Percentiles rank a stretch among this genome's conserved stretches.
phyloP scores from a whole-genome alignment of 139 green algal genomes.

The Asterochloris erici region DNA sequence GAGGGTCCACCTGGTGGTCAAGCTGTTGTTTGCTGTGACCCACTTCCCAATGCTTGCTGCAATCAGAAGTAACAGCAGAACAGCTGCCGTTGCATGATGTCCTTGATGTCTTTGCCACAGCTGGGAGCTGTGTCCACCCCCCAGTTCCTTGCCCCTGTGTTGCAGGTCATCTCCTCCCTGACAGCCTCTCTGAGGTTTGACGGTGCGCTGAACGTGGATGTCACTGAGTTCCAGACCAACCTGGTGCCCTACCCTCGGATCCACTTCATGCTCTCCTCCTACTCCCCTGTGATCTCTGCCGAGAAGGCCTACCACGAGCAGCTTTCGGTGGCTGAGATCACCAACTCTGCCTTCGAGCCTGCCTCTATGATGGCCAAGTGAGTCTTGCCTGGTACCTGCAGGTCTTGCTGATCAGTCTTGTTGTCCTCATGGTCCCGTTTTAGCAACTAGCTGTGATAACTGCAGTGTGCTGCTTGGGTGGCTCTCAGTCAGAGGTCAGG shows the following conservation, averaged over 20 bases:
- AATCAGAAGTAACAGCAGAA: background rate
- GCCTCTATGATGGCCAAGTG: slow-evolving; percentile 97
- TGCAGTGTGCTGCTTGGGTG: no score
- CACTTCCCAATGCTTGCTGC: background rate
- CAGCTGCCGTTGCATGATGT: background rate
- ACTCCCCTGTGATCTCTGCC: slow-evolving; percentile 95
- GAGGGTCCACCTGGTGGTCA: no score
- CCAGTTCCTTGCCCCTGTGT: background rate
- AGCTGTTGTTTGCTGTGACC: background rate
- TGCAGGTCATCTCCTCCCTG: slow-evolving; percentile 92
- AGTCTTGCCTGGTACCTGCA: no score
- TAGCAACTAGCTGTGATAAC: no score
- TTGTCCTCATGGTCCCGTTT: no score
- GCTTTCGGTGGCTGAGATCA: slow-evolving; percentile 97
- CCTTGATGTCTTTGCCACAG: no score
- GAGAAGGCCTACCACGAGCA: slow-evolving; percentile 99
- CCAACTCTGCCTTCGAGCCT: slow-evolving; percentile 95
- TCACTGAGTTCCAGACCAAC: slow-evolving; percentile 99
- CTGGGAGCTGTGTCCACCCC: no score
- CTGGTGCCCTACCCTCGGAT: slow-evolving; percentile 98
- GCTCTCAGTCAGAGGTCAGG: no score
- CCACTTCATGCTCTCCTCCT: slow-evolving; percentile 99
- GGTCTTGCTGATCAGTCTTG: no score
- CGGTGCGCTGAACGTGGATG: slow-evolving; percentile 94
- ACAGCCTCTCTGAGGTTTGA: slow-evolving; percentile 95